Conservation (phyloP, 1,284 basidiomycete genomes). For the Schizopora paradoxa region DNA sequence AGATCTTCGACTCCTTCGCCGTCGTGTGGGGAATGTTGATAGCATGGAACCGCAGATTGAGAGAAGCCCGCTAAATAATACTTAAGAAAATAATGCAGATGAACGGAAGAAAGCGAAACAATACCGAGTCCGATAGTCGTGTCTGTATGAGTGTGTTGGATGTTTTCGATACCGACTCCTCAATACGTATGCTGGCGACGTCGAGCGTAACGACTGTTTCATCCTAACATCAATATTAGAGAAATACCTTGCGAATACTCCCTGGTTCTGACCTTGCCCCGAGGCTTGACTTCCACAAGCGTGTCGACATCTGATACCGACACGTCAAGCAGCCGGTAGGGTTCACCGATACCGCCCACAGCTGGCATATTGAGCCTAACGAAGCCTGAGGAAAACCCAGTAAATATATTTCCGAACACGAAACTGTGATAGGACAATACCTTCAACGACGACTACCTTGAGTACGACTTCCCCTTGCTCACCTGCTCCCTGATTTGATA, state of each 20-base stretch:
- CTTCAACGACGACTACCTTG: constrained; percentile 54
- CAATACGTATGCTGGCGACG: constrained; percentile 56
- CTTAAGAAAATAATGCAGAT: constrained; percentile 29
- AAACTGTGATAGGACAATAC: constrained; percentile 28
- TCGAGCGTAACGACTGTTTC: constrained; percentile 63
- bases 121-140: too few species aligned
- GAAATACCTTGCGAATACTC: neutral
- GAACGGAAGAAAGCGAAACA: neutral
- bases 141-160: too few species aligned
- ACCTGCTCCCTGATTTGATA: constrained; percentile 24
- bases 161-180: constrained; percentile 29
- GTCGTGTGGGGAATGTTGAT: constrained; percentile 57
- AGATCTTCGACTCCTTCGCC: constrained; percentile 77
- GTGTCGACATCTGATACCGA: constrained; percentile 59
- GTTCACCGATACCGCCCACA: neutral
- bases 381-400: constrained; percentile 29
- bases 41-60: constrained; percentile 69
- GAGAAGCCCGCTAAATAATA: constrained; percentile 36
- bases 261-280: constrained; percentile 51
- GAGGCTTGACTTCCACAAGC: constrained; percentile 61
- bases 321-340: constrained; percentile 39
- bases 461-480: constrained; percentile 41
- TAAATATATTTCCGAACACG: neutral
- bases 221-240: constrained; percentile 40
- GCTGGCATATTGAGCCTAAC: constrained; percentile 42